Base-by-base conservation (phyloP, 2,329 filamentous ascomycete species). In the Alternaria postmessia region DNA sequence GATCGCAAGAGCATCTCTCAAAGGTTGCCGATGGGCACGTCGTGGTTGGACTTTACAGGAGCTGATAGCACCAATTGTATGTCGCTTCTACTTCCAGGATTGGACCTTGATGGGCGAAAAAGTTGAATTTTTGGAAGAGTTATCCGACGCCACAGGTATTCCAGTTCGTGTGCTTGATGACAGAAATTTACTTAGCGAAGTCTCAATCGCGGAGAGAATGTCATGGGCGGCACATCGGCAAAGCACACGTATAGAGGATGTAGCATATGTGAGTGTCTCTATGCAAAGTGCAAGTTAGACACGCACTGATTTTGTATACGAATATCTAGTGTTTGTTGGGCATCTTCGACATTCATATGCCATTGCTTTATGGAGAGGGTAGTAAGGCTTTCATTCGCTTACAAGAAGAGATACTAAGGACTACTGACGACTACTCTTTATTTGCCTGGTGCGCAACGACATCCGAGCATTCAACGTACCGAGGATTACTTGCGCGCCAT, bases 41-140 rank as follows among this genome's bases (percentile, higher is more conserved):
- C 63, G 68, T 38, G 71, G 71, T n/a, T 74, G 71, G 73, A 75
- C 73, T 2, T 57, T 74, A 5, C 73, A 75, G 59, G 73, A 75
- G 30, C 62, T 74, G 5, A 57, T 75, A 5, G 73, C 73, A 12
- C 72, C 71, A 2, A 42, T 42, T 26, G 30, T 63, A 0, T 67
- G 73, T 44, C 61, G 66, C 14, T 76, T 76, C 57, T 71, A 73
- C 51, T 64, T 66, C 38, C 28, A 63, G 28, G 67, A 73, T 34
- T 73, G 72, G 67, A 61, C 62, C 4, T 62, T 64, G 14, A 66
- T 76, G 51, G 72, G 73, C 14, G 69, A 68, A 46, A 76, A 75
- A 44, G 48, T 60, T 7, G 69, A 70, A 24, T 67, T 71, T 20
- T 32, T 70, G 7, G 60, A 68, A 22, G 69, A 73, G 24, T 41